A percentile compares a stretch with the other conserved stretches of the same genome.
These are phyloP conservation scores for Blastobotrys attinorum DNA, from an alignment of 805 yeast genomes.

Conservation along the genomic window DNA sequence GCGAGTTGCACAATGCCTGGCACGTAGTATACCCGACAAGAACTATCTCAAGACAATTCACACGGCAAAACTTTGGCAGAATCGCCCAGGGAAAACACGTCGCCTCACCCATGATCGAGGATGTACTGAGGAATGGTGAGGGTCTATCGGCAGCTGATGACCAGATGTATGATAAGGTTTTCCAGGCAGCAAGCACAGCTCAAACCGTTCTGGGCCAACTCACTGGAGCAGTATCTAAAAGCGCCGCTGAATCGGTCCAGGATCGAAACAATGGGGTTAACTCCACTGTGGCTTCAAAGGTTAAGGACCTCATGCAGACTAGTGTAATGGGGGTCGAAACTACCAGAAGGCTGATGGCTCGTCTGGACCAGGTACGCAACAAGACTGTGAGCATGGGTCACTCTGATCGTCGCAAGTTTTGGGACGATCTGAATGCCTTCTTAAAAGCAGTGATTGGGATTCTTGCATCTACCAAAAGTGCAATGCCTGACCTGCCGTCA, in stretches of 20 bases:
- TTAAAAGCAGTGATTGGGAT: slow-evolving; percentile 78
- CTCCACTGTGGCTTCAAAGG: slow-evolving; percentile 48
- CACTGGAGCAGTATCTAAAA: slow-evolving; percentile 35
- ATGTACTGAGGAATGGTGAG: slow-evolving; percentile 5
- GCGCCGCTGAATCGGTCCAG: slow-evolving; percentile 31
- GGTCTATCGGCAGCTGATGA: slow-evolving; percentile 52
- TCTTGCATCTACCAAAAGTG: slow-evolving; percentile 71
- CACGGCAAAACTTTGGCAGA: slow-evolving; percentile 4
- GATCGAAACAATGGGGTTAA: slow-evolving; percentile 25
- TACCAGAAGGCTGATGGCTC: slow-evolving; percentile 54
- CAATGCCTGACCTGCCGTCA: slow-evolving; percentile 74
- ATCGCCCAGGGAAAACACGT: neutral
- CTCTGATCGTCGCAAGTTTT: slow-evolving; percentile 54
- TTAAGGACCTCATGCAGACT: slow-evolving; percentile 67
- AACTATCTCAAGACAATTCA: neutral
- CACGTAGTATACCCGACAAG: slow-evolving; percentile 27
- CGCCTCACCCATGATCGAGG: slow-evolving; percentile 18
- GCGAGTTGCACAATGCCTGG: slow-evolving; percentile 64
- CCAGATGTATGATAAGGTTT: slow-evolving; percentile 56
- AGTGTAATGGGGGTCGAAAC: slow-evolving; percentile 79
- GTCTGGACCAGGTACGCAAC: slow-evolving; percentile 45
- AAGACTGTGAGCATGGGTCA: slow-evolving; percentile 29
- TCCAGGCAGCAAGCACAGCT: slow-evolving; percentile 57
- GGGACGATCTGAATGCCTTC: slow-evolving; percentile 80
- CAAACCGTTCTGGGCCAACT: slow-evolving; percentile 71